Evolutionary conservation across 2,329 filamentous ascomycete genomes (phyloP).

Genomic region (Fusarium nygamai): DNA sequence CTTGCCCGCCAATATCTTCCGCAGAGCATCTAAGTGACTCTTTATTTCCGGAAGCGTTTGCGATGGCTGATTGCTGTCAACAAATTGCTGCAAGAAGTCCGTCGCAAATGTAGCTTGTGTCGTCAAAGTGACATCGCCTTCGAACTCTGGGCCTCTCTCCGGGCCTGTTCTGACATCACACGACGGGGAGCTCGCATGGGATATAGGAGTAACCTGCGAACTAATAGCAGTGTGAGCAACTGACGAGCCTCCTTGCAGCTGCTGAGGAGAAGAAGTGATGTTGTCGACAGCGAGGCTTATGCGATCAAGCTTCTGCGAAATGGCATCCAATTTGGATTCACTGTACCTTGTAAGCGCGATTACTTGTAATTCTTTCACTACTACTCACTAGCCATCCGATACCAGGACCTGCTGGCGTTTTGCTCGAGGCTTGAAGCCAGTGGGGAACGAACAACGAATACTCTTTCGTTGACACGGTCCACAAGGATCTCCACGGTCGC

Average conservation of each 20-base stretch:
- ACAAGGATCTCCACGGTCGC: conserved; percentile 3
- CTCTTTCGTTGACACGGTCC: conserved; percentile 5
- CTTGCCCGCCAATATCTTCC: background rate
- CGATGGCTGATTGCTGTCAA: background rate
- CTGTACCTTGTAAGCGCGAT: background rate
- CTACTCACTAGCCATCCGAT: background rate
- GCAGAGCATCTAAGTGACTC: background rate
- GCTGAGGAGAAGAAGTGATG: background rate
- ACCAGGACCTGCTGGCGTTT: background rate
- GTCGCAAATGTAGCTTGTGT: conserved; percentile 7
- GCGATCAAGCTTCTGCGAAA: conserved; percentile 1
- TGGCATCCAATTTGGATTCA: conserved; percentile 1
- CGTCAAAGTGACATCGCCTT: background rate
- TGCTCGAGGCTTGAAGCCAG: conserved; percentile 1
- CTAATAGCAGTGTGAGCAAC: background rate
- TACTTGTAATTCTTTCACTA: fast-evolving
- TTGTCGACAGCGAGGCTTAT: conserved; percentile 8
- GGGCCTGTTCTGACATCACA: fast-evolving
- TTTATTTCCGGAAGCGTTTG: background rate
- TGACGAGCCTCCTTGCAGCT: background rate
- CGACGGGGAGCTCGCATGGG: background rate
- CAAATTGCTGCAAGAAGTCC: background rate
- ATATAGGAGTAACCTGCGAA: background rate
- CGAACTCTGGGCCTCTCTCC: background rate
- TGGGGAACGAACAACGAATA: conserved; percentile 2